A percentile compares a stretch with the other conserved stretches of the same genome.
phyloP scores from a whole-genome alignment of 2,329 filamentous ascomycete genomes.

The Dactylellina cionopaga region DNA sequence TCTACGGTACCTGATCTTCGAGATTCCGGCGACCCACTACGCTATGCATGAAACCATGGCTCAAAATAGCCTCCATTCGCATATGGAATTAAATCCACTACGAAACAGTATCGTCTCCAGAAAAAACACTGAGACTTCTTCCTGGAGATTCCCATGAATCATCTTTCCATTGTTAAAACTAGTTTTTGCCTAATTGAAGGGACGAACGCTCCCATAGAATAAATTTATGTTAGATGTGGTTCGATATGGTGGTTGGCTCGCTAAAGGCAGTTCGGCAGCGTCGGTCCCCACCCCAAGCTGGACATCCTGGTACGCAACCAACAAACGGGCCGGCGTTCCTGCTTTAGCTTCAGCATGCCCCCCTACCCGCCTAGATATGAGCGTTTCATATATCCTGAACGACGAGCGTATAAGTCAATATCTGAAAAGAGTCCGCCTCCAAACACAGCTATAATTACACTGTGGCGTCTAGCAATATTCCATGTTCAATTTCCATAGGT shows the following conservation, averaged over 20 bases:
- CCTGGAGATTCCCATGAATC: background rate
- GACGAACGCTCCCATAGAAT: background rate
- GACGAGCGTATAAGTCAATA: slow-evolving; percentile 4
- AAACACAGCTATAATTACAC: background rate
- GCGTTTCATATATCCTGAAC: slow-evolving; percentile 26
- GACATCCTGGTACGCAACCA: slow-evolving; percentile 13
- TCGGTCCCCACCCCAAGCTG: slow-evolving; percentile 37
- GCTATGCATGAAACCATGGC: background rate
- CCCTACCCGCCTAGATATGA: background rate
- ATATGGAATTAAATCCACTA: too few species aligned
- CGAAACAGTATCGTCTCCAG: slow-evolving; percentile 5
- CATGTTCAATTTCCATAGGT: slow-evolving; percentile 2
- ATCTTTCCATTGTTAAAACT: background rate
- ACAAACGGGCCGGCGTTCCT: slow-evolving; percentile 52
- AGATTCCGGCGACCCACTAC: too few species aligned
- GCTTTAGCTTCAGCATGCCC: slow-evolving; percentile 39
- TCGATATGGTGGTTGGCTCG: slow-evolving; percentile 7
- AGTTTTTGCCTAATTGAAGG: background rate
- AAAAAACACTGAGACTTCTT: background rate
- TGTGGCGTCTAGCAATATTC: background rate
- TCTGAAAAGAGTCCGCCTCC: background rate
- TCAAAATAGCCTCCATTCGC: background rate
- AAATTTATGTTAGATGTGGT: background rate
- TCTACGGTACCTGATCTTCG: background rate
- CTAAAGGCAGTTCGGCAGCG: slow-evolving; percentile 26